Evolutionary conservation across 306 rosid species (phyloP).

Genomic region (Cicer arietinum): DNA sequence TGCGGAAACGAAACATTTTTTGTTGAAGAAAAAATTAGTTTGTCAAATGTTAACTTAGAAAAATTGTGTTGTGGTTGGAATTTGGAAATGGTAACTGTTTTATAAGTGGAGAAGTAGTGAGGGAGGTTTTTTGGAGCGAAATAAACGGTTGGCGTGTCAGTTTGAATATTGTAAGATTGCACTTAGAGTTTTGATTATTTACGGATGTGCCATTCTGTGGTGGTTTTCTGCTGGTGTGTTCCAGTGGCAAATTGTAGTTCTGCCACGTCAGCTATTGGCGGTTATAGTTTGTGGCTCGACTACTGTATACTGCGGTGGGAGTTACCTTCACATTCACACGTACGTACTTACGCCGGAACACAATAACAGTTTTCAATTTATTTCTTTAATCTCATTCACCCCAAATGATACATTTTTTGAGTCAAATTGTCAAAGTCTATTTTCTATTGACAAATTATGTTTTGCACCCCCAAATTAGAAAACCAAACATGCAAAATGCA

Average conservation of each 20-base stretch:
- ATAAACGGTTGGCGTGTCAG: background rate
- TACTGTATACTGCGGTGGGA: background rate
- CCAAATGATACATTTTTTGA: too few species aligned
- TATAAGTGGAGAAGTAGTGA: slow-evolving; percentile 5
- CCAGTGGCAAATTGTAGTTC: background rate
- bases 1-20: slow-evolving; percentile 51
- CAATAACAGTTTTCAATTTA: too few species aligned
- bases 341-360: too few species aligned
- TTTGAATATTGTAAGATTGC: slow-evolving; percentile 17
- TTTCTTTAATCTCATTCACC: too few species aligned
- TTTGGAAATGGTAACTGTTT: slow-evolving; percentile 28
- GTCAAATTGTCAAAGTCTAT: too few species aligned
- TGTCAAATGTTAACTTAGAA: background rate
- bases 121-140: background rate
- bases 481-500: too few species aligned
- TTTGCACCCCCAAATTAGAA: too few species aligned
- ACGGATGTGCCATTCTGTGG: background rate
- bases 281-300: slow-evolving; percentile 30
- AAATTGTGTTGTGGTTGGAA: background rate
- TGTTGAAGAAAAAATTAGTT: background rate
- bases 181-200: background rate
- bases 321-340: background rate
- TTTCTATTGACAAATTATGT: too few species aligned
- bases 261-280: slow-evolving; percentile 15
- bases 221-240: background rate